Conservation (phyloP, 306 rosid species). For the Dicorynia guianensis region DNA sequence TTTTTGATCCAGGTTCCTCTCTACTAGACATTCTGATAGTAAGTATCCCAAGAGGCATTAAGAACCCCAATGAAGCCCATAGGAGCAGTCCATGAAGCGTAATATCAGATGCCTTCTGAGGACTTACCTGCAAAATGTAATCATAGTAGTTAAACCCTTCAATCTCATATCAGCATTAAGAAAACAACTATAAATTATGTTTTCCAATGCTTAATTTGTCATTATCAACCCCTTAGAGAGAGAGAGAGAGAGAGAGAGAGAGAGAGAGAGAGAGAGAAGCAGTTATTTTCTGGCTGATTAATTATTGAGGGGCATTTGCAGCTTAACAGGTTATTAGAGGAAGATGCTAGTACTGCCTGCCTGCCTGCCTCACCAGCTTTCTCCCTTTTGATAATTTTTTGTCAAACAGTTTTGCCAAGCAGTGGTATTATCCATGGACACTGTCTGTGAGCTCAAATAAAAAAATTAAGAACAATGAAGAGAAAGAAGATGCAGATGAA, state of each 20-base stretch:
- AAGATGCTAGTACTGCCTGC: too few relatives aligned
- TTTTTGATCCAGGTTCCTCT: slow-evolving; percentile 59
- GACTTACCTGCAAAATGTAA: slow-evolving; percentile 57
- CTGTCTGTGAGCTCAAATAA: too few relatives aligned
- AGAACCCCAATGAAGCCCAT: slow-evolving; percentile 88
- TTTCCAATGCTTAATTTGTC: slow-evolving; percentile 23
- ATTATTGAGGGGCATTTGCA: background rate
- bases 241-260: background rate
- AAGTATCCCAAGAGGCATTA: slow-evolving; percentile 88
- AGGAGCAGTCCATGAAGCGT: slow-evolving; percentile 79
- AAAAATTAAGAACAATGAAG: slow-evolving; percentile 2
- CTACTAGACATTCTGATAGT: slow-evolving; percentile 63
- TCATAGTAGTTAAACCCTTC: background rate
- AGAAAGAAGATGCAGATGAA: background rate
- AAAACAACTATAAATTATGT: background rate
- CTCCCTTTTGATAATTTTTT: too few relatives aligned
- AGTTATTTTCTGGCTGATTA: background rate
- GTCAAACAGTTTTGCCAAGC: too few relatives aligned
- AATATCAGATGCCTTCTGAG: slow-evolving; percentile 64
- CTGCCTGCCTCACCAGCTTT: too few relatives aligned
- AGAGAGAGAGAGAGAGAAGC: background rate
- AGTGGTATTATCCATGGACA: too few relatives aligned
- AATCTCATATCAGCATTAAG: background rate
- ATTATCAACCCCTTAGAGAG: slow-evolving; percentile 14
- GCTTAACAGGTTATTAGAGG: background rate